Evolutionary conservation across 805 yeast species (phyloP), one percentile per base, ranked within the genome.

Genomic region (Myxozyma udenii): DNA sequence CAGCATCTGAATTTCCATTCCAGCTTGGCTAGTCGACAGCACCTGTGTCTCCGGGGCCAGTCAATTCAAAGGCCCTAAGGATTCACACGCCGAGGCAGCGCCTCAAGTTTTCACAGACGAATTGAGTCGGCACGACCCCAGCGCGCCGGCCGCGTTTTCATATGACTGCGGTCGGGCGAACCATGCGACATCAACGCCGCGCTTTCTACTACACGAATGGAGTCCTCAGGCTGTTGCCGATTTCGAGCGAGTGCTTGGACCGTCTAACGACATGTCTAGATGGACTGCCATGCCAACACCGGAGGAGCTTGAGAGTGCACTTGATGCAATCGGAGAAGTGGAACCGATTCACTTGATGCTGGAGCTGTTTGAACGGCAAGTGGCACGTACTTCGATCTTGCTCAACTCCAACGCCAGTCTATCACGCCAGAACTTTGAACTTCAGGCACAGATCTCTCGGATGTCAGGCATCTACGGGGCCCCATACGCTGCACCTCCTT

Each of bases 361-460:
- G 7, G 56, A 52, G 32, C 23, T 52, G n/a, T 36, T 51, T 38
- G 56, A 52, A 21, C 44, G 56, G n/a, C 56, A 52, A 26, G 50
- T 51, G 12, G 57, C 57, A 3, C 46, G 56, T 12, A 52, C 56
- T 4, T 21, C 51, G 19, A 51, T 52, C 18, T 24, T 52, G 24
- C 28, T 52, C 50, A n/a, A 26, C 18, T 26, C 32, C 24, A 52
- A 43, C 35, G 41, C 57, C 5, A 48, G 32, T 22, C 42, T 52
- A 24, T 46, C 44, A 35, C 36, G 48, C 33, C 54, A 50, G 23
- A 19, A 47, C 5, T 16, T 12, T 26, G 55, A 40, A 12, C 38
- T 48, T 4, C 54, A 30, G 37, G n/a, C 26, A 14, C 43, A 46
- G 36, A 26, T 28, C 33, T 9, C 33, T 14, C 33, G 33, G 14